These are phyloP conservation scores for Curvularia eragrostidis DNA, from an alignment of 2,329 filamentous ascomycete species.

Conservation along the genomic window DNA sequence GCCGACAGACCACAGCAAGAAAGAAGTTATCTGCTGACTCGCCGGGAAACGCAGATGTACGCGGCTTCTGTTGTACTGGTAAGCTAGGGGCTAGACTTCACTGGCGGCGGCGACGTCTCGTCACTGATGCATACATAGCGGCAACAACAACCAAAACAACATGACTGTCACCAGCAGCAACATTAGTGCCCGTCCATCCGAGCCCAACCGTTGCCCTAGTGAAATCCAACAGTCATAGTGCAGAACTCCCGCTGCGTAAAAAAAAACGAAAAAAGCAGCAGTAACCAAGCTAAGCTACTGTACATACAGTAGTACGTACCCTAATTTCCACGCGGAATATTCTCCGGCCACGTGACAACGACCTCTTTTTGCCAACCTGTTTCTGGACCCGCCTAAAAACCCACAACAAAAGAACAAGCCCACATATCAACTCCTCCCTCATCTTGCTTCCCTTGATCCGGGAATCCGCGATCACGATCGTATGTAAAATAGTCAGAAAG, in stretches of 20 bases:
- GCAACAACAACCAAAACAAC: background rate
- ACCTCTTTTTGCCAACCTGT: background rate
- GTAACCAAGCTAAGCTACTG: no score
- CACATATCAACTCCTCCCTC: background rate
- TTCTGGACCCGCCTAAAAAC: no score
- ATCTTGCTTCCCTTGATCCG: no score
- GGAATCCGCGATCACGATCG: no score
- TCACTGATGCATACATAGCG: background rate
- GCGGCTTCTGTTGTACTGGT: no score
- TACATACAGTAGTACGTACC: no score
- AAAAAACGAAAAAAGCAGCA: background rate
- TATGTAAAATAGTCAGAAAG: no score
- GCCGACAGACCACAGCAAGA: background rate
- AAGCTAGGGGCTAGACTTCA: background rate
- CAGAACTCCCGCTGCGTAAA: background rate
- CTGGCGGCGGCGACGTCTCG: no score
- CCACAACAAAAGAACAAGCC: no score
- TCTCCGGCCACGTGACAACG: background rate
- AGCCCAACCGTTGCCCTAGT: background rate
- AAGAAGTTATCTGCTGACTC: no score
- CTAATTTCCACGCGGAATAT: background rate
- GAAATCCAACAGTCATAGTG: background rate
- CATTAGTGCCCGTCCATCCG: background rate
- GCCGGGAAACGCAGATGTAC: no score
- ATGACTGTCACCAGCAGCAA: background rate